These are phyloP conservation scores for Russula dissimulans DNA, from an alignment of 768 basidiomycete species.

Conservation along the genomic window DNA sequence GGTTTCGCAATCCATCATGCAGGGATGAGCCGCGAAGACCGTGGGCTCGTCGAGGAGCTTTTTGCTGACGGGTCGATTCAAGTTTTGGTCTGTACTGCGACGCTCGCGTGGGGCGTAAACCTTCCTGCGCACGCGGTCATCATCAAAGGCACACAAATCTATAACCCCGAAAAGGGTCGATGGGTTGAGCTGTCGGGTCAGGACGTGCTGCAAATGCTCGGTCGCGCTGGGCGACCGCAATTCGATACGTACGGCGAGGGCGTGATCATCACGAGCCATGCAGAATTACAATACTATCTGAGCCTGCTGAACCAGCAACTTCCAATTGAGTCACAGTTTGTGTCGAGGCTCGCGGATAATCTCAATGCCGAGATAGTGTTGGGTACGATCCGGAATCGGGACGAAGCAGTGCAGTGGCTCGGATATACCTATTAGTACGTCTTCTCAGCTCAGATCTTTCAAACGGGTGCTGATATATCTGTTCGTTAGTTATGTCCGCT, in stretches of 20 bases:
- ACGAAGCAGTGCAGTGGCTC: conserved; percentile 96
- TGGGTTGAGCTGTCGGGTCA: conserved; percentile 96
- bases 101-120: conserved; percentile 99
- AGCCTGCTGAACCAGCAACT: conserved; percentile 94
- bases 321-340: conserved; percentile 94
- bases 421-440: conserved; percentile 78
- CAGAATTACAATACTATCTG: conserved; percentile 94
- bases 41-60: conserved; percentile 86
- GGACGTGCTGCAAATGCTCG: conserved; percentile 98
- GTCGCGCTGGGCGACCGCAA: conserved; percentile 93
- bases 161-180: conserved; percentile 96
- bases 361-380: conserved; percentile 95
- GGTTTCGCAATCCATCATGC: conserved; percentile 98
- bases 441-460: neutral
- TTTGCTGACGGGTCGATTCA: conserved; percentile 90
- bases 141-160: conserved; percentile 99
- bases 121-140: conserved; percentile 95
- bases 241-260: conserved; percentile 97
- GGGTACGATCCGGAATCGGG: conserved; percentile 88
- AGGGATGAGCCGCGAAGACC: conserved; percentile 88
- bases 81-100: conserved; percentile 94
- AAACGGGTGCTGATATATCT: conserved; percentile 16
- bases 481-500: conserved; percentile 73
- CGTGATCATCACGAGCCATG: conserved; percentile 96
- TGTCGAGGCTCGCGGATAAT: conserved; percentile 87